Conservation (phyloP, 2,329 filamentous ascomycete genomes). For the Calonectria fujianensis region DNA sequence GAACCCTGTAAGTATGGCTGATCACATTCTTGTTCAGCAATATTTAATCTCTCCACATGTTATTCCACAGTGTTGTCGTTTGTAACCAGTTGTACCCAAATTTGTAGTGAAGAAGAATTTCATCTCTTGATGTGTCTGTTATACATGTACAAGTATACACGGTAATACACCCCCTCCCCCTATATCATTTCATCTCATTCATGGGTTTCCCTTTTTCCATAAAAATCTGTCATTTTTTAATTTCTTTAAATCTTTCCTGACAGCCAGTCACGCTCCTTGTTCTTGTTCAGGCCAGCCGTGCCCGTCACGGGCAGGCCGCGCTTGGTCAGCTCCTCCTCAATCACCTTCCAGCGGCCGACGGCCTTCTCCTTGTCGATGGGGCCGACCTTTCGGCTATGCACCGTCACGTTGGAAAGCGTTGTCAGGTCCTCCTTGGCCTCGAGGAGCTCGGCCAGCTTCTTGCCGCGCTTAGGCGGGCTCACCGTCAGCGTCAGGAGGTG, state of each 20-base stretch:
- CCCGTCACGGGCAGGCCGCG: slow-evolving; percentile 76
- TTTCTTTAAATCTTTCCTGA: slow-evolving; percentile 60
- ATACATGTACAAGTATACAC: slow-evolving; percentile 59
- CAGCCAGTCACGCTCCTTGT: slow-evolving; percentile 66
- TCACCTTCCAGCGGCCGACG: slow-evolving; percentile 86
- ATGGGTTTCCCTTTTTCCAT: neutral
- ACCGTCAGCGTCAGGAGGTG: slow-evolving; percentile 73
- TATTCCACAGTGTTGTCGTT: neutral
- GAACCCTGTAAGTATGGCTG: no score
- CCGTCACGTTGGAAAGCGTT: slow-evolving; percentile 80
- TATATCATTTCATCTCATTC: slow-evolving; percentile 38
- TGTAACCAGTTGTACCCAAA: no score
- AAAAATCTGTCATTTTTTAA: neutral
- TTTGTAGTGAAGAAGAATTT: slow-evolving; percentile 37
- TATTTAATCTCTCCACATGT: no score
- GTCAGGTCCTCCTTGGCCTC: slow-evolving; percentile 66
- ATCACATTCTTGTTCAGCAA: no score
- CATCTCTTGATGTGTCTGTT: slow-evolving; percentile 54
- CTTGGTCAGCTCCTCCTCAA: slow-evolving; percentile 80
- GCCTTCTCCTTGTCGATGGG: slow-evolving; percentile 82
- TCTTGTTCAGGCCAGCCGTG: slow-evolving; percentile 61
- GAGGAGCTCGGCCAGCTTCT: slow-evolving; percentile 79
- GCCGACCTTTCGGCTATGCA: slow-evolving; percentile 79
- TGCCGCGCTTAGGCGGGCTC: slow-evolving; percentile 73
- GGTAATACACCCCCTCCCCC: slow-evolving; percentile 47